Evolutionary conservation across 2,329 filamentous ascomycete genomes (phyloP).

Genomic region (Neoscytalidium dimidiatum): DNA sequence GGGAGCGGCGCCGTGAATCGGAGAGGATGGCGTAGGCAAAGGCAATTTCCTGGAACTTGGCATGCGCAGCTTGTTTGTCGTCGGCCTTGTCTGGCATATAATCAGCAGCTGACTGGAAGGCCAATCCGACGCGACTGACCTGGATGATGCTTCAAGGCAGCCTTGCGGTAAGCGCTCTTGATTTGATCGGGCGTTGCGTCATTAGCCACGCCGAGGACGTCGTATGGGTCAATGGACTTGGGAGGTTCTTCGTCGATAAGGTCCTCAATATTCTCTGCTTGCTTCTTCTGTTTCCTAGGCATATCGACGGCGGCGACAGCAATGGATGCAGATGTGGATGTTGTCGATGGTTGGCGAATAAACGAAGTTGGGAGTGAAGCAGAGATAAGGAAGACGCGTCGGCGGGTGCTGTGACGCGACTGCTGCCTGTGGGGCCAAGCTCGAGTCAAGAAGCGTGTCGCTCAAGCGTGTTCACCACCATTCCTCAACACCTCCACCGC

Average conservation of each 20-base stretch:
- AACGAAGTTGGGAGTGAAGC: slow-evolving; percentile 1
- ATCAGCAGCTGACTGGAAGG: slow-evolving; percentile 26
- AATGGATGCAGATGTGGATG: background rate
- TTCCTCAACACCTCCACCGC: background rate
- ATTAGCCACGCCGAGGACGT: slow-evolving; percentile 70
- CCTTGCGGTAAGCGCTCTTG: slow-evolving; percentile 89
- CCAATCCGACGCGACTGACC: slow-evolving; percentile 53
- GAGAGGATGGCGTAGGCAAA: slow-evolving; percentile 94
- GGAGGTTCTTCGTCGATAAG: slow-evolving; percentile 61
- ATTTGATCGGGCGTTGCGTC: slow-evolving; percentile 76
- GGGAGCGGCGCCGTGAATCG: slow-evolving; percentile 68
- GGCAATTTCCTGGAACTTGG: slow-evolving; percentile 84
- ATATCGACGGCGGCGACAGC: slow-evolving; percentile 6
- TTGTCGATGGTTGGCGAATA: background rate
- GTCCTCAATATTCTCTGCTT: slow-evolving; percentile 46
- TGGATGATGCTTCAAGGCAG: slow-evolving; percentile 79
- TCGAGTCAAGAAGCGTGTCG: slow-evolving; percentile 23
- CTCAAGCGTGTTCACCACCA: slow-evolving; percentile 9
- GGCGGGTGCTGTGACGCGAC: slow-evolving; percentile 24
- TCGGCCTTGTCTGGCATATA: slow-evolving; percentile 50
- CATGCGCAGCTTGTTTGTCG: slow-evolving; percentile 71
- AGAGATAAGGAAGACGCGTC: slow-evolving; percentile 27
- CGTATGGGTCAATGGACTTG: slow-evolving; percentile 74
- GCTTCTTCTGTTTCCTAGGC: slow-evolving; percentile 13
- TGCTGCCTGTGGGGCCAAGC: slow-evolving; percentile 25